phyloP scores from a whole-genome alignment of 441 rosid genomes.

The Lagerstroemia fauriei region DNA sequence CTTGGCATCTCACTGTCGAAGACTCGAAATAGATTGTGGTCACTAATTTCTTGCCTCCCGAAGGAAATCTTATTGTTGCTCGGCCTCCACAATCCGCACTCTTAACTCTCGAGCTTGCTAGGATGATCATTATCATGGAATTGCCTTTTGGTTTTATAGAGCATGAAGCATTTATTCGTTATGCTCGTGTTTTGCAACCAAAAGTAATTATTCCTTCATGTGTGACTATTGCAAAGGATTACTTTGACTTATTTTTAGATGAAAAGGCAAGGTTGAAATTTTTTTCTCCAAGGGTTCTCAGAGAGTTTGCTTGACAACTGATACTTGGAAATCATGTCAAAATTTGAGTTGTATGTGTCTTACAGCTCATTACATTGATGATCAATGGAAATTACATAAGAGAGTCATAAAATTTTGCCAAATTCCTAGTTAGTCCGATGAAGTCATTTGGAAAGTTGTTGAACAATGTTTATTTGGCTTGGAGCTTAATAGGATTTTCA shows the following conservation, averaged over 20 bases:
- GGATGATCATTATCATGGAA: neutral
- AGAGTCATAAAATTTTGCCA: neutral
- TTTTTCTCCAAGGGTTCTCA: neutral
- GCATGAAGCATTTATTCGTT: neutral
- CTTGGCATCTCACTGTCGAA: too few relatives aligned
- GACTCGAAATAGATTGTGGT: too few relatives aligned
- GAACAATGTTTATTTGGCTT: neutral
- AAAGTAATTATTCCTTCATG: neutral
- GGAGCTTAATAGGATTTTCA: neutral
- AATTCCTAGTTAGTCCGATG: neutral
- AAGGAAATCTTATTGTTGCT: too few relatives aligned
- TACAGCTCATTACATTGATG: neutral
- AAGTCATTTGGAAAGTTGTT: neutral
- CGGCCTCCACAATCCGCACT: too few relatives aligned
- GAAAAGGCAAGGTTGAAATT: neutral
- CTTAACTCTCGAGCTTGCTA: neutral
- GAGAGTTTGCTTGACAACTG: conserved; percentile 1
- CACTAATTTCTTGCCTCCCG: too few relatives aligned
- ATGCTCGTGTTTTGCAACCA: neutral
- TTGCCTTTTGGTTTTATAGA: neutral
- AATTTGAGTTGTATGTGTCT: conserved; percentile 3
- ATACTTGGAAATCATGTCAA: neutral
- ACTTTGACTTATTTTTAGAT: neutral
- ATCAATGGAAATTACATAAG: neutral
- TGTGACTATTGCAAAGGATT: neutral